phyloP scores from a whole-genome alignment of 176 grass and related monocot genomes.

The Oryza punctata region DNA sequence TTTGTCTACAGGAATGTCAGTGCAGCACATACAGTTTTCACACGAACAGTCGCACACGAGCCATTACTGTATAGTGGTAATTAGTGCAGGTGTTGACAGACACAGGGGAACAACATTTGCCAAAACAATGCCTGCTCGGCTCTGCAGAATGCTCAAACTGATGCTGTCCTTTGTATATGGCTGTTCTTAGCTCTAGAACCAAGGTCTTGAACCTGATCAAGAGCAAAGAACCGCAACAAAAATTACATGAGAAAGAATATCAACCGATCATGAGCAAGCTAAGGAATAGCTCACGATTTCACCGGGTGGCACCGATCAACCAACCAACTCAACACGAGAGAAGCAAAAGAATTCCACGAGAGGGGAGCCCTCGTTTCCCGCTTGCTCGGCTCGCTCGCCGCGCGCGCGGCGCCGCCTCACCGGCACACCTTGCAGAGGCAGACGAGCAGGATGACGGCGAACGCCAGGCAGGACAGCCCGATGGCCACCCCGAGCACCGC shows the following conservation, averaged over 20 bases:
- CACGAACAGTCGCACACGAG: neutral
- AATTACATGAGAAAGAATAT: slow-evolving; percentile 40
- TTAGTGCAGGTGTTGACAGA: neutral
- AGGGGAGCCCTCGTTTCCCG: neutral
- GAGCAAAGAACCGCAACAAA: slow-evolving; percentile 27
- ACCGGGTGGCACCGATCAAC: neutral
- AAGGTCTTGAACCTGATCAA: slow-evolving; percentile 15
- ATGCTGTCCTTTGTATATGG: slow-evolving; percentile 22
- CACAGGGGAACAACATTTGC: neutral
- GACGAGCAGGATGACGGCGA: slow-evolving; percentile 79
- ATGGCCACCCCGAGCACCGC: slow-evolving; percentile 92
- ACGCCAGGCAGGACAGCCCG: slow-evolving; percentile 82
- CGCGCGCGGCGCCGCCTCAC: slow-evolving; percentile 12
- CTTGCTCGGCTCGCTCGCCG: neutral
- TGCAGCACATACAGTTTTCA: too few relatives aligned
- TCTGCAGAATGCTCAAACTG: neutral
- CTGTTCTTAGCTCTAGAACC: neutral
- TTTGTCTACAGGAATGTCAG: neutral
- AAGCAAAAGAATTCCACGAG: slow-evolving; percentile 11
- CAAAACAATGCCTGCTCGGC: neutral
- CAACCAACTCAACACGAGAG: slow-evolving; percentile 6
- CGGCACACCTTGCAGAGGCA: slow-evolving; percentile 92
- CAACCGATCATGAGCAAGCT: slow-evolving; percentile 36
- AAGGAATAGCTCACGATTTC: neutral
- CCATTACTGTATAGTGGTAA: neutral